A percentile compares a stretch with the other conserved stretches of the same genome.
Conservation (phyloP, 2,329 filamentous ascomycete species). For the Colletotrichum cuscutae region DNA sequence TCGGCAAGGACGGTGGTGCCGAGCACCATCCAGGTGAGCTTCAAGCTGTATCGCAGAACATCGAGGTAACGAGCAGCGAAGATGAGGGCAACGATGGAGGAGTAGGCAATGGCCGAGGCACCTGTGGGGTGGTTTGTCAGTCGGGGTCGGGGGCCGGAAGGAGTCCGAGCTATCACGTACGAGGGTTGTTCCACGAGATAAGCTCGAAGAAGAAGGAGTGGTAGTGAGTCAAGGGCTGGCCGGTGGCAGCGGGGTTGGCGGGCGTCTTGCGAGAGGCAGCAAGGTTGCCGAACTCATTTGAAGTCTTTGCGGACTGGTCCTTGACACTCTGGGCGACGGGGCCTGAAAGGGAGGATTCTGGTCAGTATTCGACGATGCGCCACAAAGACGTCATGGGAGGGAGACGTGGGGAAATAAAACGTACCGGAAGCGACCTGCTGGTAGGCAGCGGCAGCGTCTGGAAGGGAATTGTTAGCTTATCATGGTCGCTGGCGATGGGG, state of each 20-base stretch:
- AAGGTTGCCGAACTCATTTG: slow-evolving; percentile 66
- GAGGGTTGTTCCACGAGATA: slow-evolving; percentile 75
- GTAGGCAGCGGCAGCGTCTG: slow-evolving; percentile 62
- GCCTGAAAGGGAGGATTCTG: slow-evolving; percentile 49
- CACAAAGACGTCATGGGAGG: slow-evolving; percentile 13
- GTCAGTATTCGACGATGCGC: slow-evolving; percentile 24
- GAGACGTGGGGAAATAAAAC: slow-evolving; percentile 26
- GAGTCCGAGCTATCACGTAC: slow-evolving; percentile 53
- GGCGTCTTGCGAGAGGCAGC: slow-evolving; percentile 67
- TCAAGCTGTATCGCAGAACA: slow-evolving; percentile 72
- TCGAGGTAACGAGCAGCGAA: slow-evolving; percentile 74
- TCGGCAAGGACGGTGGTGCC: slow-evolving; percentile 71
- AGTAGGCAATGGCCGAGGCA: slow-evolving; percentile 73
- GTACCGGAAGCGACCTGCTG: slow-evolving; percentile 60
- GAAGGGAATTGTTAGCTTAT: slow-evolving; percentile 44
- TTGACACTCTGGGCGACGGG: slow-evolving; percentile 69
- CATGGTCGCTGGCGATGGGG: slow-evolving; percentile 36
- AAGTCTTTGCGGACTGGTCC: slow-evolving; percentile 65
- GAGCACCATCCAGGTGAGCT: slow-evolving; percentile 72
- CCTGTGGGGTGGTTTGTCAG: slow-evolving; percentile 50
- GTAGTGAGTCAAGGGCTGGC: slow-evolving; percentile 74
- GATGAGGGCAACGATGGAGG: slow-evolving; percentile 66
- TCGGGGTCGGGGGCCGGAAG: slow-evolving; percentile 1
- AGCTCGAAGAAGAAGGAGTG: slow-evolving; percentile 78
- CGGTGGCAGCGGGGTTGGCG: slow-evolving; percentile 63